Evolutionary conservation across 2,329 filamentous ascomycete genomes (phyloP).

Genomic region (Fusarium buxicola): DNA sequence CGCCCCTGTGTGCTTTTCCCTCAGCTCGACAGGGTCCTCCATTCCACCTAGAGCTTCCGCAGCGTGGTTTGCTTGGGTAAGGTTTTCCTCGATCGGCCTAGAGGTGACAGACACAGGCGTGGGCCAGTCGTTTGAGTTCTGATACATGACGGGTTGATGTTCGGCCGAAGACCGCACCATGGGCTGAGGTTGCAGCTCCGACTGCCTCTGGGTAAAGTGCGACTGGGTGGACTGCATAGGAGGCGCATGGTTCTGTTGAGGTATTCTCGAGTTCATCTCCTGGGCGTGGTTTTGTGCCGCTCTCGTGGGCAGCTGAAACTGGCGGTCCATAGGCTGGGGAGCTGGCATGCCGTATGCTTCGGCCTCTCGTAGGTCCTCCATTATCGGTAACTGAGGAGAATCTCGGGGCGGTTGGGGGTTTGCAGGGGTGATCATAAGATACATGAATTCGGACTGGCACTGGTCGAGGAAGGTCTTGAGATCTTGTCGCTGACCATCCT

Average conservation of each 20-base stretch:
- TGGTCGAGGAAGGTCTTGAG: constrained; percentile 72
- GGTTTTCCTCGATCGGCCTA: constrained; percentile 50
- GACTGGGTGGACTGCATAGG: constrained; percentile 57
- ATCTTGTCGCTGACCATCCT: constrained; percentile 63
- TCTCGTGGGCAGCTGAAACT: constrained; percentile 53
- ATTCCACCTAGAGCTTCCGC: constrained; percentile 54
- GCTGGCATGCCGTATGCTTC: constrained; percentile 63
- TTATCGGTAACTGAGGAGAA: constrained; percentile 67
- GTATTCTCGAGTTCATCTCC: constrained; percentile 65
- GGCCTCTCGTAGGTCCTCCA: constrained; percentile 69
- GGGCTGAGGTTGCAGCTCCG: constrained; percentile 59
- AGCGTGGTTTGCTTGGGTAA: constrained; percentile 52
- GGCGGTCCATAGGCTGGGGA: constrained; percentile 55
- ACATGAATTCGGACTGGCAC: constrained; percentile 74
- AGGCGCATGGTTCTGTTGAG: constrained; percentile 70
- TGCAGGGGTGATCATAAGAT: constrained; percentile 74
- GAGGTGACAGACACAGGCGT: constrained; percentile 50
- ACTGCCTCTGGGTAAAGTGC: constrained; percentile 49
- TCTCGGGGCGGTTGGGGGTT: constrained; percentile 75
- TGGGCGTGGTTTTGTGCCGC: constrained; percentile 68
- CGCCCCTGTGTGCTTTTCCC: constrained; percentile 59
- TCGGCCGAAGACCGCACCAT: constrained; percentile 67
- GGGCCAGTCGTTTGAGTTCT: constrained; percentile 52
- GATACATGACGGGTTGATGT: constrained; percentile 56
- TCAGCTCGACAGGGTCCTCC: constrained; percentile 56